Evolutionary conservation across 805 yeast species (phyloP).

Genomic region (Millerozyma miso): DNA sequence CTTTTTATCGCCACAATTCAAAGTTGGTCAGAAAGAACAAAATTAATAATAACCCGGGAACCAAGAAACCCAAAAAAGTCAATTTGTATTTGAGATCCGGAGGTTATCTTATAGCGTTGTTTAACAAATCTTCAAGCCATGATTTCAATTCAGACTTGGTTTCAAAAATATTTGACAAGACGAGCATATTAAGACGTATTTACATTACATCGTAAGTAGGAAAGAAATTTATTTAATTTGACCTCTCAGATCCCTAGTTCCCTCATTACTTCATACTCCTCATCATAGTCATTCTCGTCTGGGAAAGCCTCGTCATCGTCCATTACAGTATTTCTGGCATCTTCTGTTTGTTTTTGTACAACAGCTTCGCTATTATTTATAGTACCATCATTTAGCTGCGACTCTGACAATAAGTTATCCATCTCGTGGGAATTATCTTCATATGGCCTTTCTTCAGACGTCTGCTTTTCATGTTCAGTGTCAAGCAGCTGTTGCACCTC

Average conservation of each 20-base stretch:
- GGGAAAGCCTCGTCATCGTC: conserved; percentile 4
- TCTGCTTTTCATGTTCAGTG: background rate
- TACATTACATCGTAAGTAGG: conserved; percentile 25
- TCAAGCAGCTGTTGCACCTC: background rate
- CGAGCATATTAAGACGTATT: conserved; percentile 45
- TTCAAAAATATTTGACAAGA: conserved; percentile 43
- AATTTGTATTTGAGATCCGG: conserved; percentile 49
- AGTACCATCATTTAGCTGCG: background rate
- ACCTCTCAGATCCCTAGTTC: conserved; percentile 29
- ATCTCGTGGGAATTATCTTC: background rate
- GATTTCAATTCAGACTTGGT: conserved; percentile 33
- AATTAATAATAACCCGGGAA: conserved; percentile 5
- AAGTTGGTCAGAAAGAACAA: conserved; percentile 38
- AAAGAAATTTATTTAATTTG: conserved; percentile 1
- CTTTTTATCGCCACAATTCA: conserved; percentile 43
- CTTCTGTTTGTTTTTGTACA: background rate
- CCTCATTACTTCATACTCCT: conserved; percentile 34
- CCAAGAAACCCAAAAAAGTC: conserved; percentile 14
- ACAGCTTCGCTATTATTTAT: background rate
- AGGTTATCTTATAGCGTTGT: conserved; percentile 48
- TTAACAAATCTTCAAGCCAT: conserved; percentile 23
- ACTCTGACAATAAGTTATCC: background rate
- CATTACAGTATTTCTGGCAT: background rate
- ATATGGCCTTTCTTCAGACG: background rate
- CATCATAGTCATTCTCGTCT: conserved; percentile 17